These are phyloP conservation scores for Albatrellus ellisii DNA, from an alignment of 768 basidiomycete species.

Conservation along the genomic window DNA sequence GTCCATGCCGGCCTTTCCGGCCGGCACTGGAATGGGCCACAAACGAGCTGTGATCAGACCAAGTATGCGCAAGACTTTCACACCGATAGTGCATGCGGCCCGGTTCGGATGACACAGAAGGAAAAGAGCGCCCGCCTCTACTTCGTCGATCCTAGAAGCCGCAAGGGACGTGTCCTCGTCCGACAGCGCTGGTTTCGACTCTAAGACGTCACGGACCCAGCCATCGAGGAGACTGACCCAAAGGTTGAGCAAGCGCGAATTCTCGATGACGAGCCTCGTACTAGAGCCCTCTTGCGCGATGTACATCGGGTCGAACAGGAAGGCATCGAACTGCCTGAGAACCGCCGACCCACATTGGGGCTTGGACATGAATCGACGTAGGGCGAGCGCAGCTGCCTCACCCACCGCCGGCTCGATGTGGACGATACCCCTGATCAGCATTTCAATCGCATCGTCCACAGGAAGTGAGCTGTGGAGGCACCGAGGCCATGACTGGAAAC, in stretches of 20 bases:
- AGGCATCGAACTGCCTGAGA: constrained; percentile 49
- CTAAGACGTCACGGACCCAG: constrained; percentile 44
- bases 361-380: constrained; percentile 64
- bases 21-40: constrained; percentile 16
- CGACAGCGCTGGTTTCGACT: constrained; percentile 25
- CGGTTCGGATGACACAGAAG: constrained; percentile 46
- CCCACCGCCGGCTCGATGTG: constrained; percentile 72
- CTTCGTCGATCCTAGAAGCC: constrained; percentile 37
- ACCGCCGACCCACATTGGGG: constrained; percentile 39
- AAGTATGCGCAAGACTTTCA: constrained; percentile 49
- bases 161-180: constrained; percentile 30
- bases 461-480: constrained; percentile 46
- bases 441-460: constrained; percentile 53
- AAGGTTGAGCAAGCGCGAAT: constrained; percentile 47
- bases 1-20: constrained; percentile 11
- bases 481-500: constrained; percentile 79
- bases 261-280: constrained; percentile 52
- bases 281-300: constrained; percentile 54
- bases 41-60: constrained; percentile 35
- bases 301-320: constrained; percentile 58
- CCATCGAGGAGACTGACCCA: constrained; percentile 64
- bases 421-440: constrained; percentile 70
- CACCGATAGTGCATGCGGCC: constrained; percentile 42
- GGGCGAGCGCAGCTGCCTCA: constrained; percentile 51
- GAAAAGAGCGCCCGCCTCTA: constrained; percentile 66